These are phyloP conservation scores for Aquilaria malaccensis DNA, from an alignment of 345 rosid genomes.

Conservation along the genomic window DNA sequence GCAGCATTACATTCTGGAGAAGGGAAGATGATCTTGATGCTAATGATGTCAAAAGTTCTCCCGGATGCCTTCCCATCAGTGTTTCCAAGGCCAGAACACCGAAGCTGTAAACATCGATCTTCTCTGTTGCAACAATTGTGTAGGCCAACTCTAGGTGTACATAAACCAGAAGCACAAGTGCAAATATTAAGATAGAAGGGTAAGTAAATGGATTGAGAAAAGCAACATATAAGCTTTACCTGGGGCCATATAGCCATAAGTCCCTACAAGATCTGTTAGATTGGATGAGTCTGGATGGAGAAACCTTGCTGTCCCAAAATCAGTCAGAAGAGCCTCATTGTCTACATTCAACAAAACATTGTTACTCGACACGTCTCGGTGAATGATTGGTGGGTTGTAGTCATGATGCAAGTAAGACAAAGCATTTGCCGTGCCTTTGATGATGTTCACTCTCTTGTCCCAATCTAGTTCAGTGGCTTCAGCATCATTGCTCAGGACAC, in stretches of 20 bases:
- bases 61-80: constrained; percentile 15
- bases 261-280: constrained; percentile 4
- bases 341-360: constrained; percentile 6
- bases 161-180: not conserved
- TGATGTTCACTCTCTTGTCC: constrained; percentile 6
- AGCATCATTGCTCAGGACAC: not conserved
- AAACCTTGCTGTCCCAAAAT: constrained; percentile 14
- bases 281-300: constrained; percentile 9
- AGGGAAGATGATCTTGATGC: too few relatives aligned
- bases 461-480: constrained; percentile 13
- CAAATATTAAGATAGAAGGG: not conserved
- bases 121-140: not conserved
- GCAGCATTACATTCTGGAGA: too few relatives aligned
- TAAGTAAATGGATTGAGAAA: not conserved
- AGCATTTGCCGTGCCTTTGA: constrained; percentile 4
- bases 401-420: constrained; percentile 16
- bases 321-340: constrained; percentile 10
- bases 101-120: constrained; percentile 12
- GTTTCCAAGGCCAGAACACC: constrained; percentile 6
- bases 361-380: constrained; percentile 12
- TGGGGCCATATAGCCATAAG: constrained; percentile 15
- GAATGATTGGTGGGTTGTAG: constrained; percentile 3
- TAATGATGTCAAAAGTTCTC: not conserved
- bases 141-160: constrained; percentile 6
- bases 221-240: not conserved